Evolutionary conservation across 1,284 basidiomycete genomes (phyloP), one percentile per base, ranked within the genome.

Genomic region (Mycosarcoma maydis): DNA sequence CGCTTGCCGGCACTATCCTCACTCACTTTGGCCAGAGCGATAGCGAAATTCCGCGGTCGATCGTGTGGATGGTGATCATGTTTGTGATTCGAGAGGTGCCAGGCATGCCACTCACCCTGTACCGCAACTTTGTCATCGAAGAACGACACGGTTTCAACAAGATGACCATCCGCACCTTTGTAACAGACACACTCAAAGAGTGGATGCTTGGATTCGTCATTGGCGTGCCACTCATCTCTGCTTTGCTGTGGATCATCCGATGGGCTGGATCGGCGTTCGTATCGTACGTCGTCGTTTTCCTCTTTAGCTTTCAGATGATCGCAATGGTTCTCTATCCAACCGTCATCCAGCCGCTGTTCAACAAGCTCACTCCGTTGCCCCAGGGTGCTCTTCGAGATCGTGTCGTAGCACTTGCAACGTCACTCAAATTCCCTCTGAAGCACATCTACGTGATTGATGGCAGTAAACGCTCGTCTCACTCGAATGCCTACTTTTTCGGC

Each of bases 91-190:
- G 68, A n/a, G 59, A 73, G 32, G 72, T 90, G 11, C 90, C 90
- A 1, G 86, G 87, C 0, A 83, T 92, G 10, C 92, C 93, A 7
- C 84, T 79, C 36, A 69, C 71, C 1, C 85, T 90, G 32, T 97
- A 96, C 84, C 87, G 88, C 66, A 94, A 92, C 3, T 98, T 98
- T 82, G 90, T 94, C 11, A 86, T 98, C 38, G 96, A 98, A 83
- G 90, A 96, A 82, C 90, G 89, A 71, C 92, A 97, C 76, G 94
- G 94, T 0, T 98, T 98, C 86, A 98, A 98, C 87, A 97, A 97
- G 85, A 92, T 89, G 16, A 92, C 92, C 0, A 86, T 87, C 1
- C 73, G 73, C 6, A 85, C 94, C 3, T 80, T 75, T 37, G 80
- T 93, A 54, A 83, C 86, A 3, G 94, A 97, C 82, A 83, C 90